These are phyloP conservation scores for Lodderomyces pseudojiufengensis DNA, from an alignment of 1,139 yeast genomes.

Conservation along the genomic window DNA sequence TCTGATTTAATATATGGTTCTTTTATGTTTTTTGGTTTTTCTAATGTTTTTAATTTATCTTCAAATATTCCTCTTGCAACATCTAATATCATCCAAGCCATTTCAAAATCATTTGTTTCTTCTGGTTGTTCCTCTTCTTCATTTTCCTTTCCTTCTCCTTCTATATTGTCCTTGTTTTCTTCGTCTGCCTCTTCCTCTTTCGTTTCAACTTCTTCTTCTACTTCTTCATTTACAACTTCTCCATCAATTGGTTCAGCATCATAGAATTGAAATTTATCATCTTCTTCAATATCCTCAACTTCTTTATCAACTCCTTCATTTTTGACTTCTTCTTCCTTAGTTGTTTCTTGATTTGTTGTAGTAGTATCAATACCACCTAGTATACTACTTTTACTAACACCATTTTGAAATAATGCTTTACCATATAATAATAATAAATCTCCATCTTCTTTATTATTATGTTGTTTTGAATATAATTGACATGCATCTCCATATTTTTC, in stretches of 20 bases:
- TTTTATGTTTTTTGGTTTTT: conserved; percentile 12
- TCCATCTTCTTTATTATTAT: conserved; percentile 57
- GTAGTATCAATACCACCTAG: conserved; percentile 54
- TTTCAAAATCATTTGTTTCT: conserved; percentile 66
- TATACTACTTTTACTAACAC: conserved; percentile 73
- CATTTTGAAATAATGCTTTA: conserved; percentile 72
- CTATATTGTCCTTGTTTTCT: conserved; percentile 8
- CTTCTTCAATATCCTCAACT: conserved; percentile 17
- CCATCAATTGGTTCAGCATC: conserved; percentile 36
- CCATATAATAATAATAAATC: conserved; percentile 76
- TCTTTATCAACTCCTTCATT: conserved; percentile 18
- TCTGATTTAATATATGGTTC: conserved; percentile 32
- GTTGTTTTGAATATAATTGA: conserved; percentile 44
- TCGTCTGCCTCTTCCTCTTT: conserved; percentile 34
- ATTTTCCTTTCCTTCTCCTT: conserved; percentile 28
- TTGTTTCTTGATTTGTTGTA: conserved; percentile 18
- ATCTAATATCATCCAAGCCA: conserved; percentile 86
- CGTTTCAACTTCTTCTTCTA: conserved; percentile 24
- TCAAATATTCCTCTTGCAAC: conserved; percentile 66
- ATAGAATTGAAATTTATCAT: conserved; percentile 52
- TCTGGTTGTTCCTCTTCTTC: conserved; percentile 25
- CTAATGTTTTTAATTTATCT: conserved; percentile 30
- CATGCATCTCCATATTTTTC: conserved; percentile 77
- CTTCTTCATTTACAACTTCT: conserved; percentile 22
- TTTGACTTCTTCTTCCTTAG: conserved; percentile 16